A percentile compares a stretch with the other conserved stretches of the same genome.
These are phyloP conservation scores for Arthrinium phaeospermum DNA, from an alignment of 2,329 filamentous ascomycete species.

Conservation along the genomic window DNA sequence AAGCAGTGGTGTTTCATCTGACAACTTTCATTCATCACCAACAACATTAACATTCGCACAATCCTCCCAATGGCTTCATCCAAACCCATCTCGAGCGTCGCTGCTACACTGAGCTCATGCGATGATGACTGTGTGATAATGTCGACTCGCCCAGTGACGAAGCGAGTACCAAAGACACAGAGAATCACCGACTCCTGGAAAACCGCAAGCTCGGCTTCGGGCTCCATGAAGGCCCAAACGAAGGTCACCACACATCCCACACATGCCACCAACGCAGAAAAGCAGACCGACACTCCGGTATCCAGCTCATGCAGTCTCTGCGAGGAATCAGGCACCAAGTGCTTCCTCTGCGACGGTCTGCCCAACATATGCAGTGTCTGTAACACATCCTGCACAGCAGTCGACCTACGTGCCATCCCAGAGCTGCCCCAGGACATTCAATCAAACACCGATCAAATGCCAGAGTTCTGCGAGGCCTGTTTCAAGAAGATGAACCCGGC, in stretches of 20 bases:
- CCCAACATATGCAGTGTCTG: neutral
- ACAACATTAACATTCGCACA: no score
- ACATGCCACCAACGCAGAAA: neutral
- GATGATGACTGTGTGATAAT: no score
- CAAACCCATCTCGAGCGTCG: no score
- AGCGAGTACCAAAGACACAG: no score
- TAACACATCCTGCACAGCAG: neutral
- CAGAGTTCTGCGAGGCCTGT: neutral
- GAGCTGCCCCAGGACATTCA: neutral
- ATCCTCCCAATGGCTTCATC: no score
- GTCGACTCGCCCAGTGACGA: no score
- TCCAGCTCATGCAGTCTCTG: neutral
- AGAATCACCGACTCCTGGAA: no score
- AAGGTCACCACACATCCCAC: neutral
- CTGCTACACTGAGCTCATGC: no score
- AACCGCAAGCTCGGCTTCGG: no score
- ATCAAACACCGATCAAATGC: neutral
- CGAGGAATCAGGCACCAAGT: neutral
- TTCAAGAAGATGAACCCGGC: neutral
- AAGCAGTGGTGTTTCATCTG: no score
- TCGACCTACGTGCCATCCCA: neutral
- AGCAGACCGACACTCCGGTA: neutral
- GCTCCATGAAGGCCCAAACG: neutral
- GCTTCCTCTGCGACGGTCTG: neutral
- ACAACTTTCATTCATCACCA: no score